Evolutionary conservation across 202 grass and related monocot species (phyloP).

Genomic region (Elaeis oleifera): DNA sequence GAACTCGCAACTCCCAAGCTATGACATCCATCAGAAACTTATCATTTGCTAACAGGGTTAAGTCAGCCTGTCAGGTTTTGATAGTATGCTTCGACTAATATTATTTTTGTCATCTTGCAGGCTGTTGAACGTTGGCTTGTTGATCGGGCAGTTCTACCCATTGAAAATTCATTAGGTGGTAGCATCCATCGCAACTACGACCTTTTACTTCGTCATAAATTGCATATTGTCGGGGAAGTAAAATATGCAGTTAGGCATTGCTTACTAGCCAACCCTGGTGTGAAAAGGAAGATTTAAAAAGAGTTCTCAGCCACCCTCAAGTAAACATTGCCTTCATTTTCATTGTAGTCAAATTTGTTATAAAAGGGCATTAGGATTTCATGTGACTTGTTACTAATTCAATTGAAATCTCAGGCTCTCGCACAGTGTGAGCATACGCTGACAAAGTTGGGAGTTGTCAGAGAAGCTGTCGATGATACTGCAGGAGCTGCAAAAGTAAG

Average conservation of each 20-base stretch:
- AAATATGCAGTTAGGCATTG: constrained; percentile 71
- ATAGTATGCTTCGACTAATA: too few species aligned
- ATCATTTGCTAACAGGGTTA: too few species aligned
- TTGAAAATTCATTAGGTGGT: constrained; percentile 83
- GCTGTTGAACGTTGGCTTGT: constrained; percentile 64
- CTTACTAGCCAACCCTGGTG: constrained; percentile 77
- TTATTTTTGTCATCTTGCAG: constrained; percentile 30
- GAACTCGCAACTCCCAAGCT: too few species aligned
- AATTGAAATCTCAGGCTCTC: constrained; percentile 50
- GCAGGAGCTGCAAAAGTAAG: constrained; percentile 87
- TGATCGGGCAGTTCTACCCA: constrained; percentile 83
- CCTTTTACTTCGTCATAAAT: constrained; percentile 74
- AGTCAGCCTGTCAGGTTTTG: too few species aligned
- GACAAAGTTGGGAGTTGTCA: constrained; percentile 59
- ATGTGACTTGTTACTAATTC: too few species aligned
- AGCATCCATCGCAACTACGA: constrained; percentile 93
- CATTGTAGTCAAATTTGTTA: too few species aligned
- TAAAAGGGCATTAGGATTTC: too few species aligned
- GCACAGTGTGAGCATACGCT: constrained; percentile 84
- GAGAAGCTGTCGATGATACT: constrained; percentile 94
- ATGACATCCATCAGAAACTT: too few species aligned
- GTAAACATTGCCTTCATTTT: constrained; percentile 18
- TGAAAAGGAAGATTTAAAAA: constrained; percentile 59
- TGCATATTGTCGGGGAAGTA: constrained; percentile 97
- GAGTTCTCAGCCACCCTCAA: constrained; percentile 94